Evolutionary conservation across 129 eudicot genomes (phyloP).

Genomic region (Gnaphalium uliginosum): DNA sequence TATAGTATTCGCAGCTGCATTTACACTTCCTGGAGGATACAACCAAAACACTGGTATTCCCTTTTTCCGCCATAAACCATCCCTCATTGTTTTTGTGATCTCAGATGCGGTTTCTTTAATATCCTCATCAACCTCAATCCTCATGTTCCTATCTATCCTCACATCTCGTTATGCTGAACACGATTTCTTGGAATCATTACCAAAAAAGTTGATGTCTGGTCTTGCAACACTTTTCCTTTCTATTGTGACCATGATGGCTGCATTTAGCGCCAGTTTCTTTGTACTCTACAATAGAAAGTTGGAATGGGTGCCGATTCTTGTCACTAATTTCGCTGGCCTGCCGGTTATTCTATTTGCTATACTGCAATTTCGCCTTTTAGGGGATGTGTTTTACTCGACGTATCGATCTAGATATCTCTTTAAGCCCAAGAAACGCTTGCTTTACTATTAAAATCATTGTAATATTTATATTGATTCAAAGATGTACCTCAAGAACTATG

Average conservation of each 20-base stretch:
- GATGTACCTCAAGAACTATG: not conserved
- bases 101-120: constrained; percentile 24
- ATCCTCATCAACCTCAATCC: constrained; percentile 19
- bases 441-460: constrained; percentile 6
- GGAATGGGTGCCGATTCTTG: constrained; percentile 21
- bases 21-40: constrained; percentile 37
- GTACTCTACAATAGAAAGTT: constrained; percentile 9
- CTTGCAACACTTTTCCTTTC: constrained; percentile 26
- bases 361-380: constrained; percentile 15
- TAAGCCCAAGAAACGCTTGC: constrained; percentile 22
- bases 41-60: constrained; percentile 20
- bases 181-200: constrained; percentile 25
- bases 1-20: constrained; percentile 37
- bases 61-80: constrained; percentile 14
- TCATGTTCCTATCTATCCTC: constrained; percentile 29
- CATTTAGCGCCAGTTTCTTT: constrained; percentile 16
- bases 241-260: constrained; percentile 29
- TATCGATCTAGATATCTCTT: constrained; percentile 19
- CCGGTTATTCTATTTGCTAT: constrained; percentile 15
- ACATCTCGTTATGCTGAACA: constrained; percentile 29
- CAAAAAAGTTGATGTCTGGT: constrained; percentile 26
- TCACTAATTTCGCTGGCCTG: constrained; percentile 3
- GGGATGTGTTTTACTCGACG: constrained; percentile 12
- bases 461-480: not conserved
- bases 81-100: constrained; percentile 20